Evolutionary conservation across 1,284 basidiomycete species (phyloP), one percentile per base, ranked within the genome.

Genomic region (Puccinia hordei): DNA sequence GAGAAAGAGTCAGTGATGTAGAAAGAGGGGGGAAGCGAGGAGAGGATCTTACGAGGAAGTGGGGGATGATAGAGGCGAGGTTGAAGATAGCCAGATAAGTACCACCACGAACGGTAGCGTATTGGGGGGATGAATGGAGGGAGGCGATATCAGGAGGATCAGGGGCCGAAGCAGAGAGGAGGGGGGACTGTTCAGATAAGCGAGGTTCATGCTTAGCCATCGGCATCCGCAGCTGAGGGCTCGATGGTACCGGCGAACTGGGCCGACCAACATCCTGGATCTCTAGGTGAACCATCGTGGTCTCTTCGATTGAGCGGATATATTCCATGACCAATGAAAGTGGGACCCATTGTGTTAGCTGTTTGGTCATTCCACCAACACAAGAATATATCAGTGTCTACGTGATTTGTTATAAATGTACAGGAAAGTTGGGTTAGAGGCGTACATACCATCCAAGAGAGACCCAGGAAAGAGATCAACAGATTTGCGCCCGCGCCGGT

Each of bases 331-430:
- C 35, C 15, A 78, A 35, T 49, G 76, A 30, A 5, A 78, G 53
- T 30, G 76, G 76, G 9, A 78, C 76, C 76, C 76, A 78, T 69
- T 71, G 66, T 41, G 76, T 30, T 13, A 78, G 49, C 76, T 78
- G 53, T 41, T 51, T n/a, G 5, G n/a, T 65, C 22, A 9, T 30
- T 49, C 17, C 4, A 41, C 22, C 24, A 0, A 5, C 30, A 69
- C 5, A 46, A 69, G 9, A 24, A 19, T n/a, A n/a, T n/a, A n/a
- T n/a, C n/a, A n/a, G n/a, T n/a, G n/a, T n/a, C n/a, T n/a, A n/a
- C n/a, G n/a, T n/a, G n/a, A 22, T 30, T 61, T 35, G 27, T 15
- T 8, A 41, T 4, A 12, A 41, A 41, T 41, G 38, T 41, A 12
- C 30, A 17, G 57, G 30, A 33, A 59, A 10, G 24, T 8, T 24